Base-by-base conservation (phyloP, 2,329 filamentous ascomycete species). In the Hysterium pulicare region DNA sequence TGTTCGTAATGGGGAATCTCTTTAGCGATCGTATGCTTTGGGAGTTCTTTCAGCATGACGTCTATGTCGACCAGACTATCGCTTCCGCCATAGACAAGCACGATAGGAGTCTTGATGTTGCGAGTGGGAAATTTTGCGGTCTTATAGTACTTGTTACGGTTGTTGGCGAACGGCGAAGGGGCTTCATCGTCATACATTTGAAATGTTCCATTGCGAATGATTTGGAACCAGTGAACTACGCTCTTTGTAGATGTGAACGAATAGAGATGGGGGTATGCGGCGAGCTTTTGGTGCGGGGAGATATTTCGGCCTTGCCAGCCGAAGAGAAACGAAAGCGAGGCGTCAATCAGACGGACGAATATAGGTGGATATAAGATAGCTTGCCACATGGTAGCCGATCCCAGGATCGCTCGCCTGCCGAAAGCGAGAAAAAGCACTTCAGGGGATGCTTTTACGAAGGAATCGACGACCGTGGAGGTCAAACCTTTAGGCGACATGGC, bases 211-310 rank as follows among this genome's bases (percentile, higher is more conserved):
- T 91, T 96, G 51, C 93, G 85, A 57, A 98, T 98, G 62, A 98
- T 96, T 64, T 98, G 93, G 66, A 98, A 98, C 93, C 93, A 98
- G 64, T 98, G 93, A 0, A 98, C 93, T 7, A 98, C 90, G 16
- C 85, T 90, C 70, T 98, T 98, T 44, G 90, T 95, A 64, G 88
- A 95, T 0, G 91, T 96, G 65, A 91, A 97, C 0, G 90, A 96
- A 71, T 95, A 98, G 0, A 98, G 73, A 70, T 98, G 93, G 8
- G 91, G 86, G 63, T 98, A 98, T 1, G 90, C 90, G 2, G 93
- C 93, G 15, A 98, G 79, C 62, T 98, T 98, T 67, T 98, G 93
- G 44, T 85, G 83, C 1, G 81, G 71, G 7, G 82, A 82, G 48
- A 98, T 96, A 64, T 97, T 98, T 45, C 75, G 74, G 3, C 85